Conservation (phyloP, 352 stramenopile species). For the Phytophthora meadii region DNA sequence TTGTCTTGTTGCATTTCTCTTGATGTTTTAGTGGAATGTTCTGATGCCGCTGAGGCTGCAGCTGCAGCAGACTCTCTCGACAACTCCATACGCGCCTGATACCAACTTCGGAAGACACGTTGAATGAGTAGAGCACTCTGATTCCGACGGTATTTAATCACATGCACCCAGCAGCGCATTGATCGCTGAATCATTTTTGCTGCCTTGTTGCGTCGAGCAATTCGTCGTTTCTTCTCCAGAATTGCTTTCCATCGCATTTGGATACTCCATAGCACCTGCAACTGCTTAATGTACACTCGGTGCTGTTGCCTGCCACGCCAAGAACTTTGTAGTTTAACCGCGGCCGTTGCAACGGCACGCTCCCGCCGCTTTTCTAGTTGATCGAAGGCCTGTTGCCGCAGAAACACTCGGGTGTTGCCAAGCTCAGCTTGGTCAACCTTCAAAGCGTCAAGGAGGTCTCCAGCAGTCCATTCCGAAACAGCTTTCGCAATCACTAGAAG, state of each 20-base stretch:
- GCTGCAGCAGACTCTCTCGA: constrained; percentile 10
- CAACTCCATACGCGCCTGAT: constrained; percentile 17
- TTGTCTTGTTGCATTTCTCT: constrained; percentile 23
- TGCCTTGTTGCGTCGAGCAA: constrained; percentile 40
- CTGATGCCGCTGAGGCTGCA: constrained; percentile 14
- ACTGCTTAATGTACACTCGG: constrained; percentile 38
- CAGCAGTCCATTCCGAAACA: constrained; percentile 27
- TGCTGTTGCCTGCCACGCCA: constrained; percentile 50
- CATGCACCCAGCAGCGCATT: constrained; percentile 40
- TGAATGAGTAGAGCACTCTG: constrained; percentile 45
- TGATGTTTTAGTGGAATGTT: constrained; percentile 14
- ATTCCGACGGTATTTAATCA: constrained; percentile 22
- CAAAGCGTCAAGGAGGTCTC: constrained; percentile 42
- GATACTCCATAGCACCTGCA: constrained; percentile 49
- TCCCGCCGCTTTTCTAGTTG: constrained; percentile 63
- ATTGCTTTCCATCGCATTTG: constrained; percentile 70
- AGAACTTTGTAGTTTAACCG: constrained; percentile 53
- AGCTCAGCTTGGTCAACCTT: constrained; percentile 58
- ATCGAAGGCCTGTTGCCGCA: constrained; percentile 71
- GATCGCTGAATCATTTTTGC: constrained; percentile 45
- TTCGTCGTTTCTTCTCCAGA: constrained; percentile 47
- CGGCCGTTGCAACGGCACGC: constrained; percentile 30
- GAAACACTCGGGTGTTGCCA: constrained; percentile 76
- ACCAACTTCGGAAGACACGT: constrained; percentile 36
- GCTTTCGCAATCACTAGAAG: constrained; percentile 25